Conservation (phyloP, 495 filamentous ascomycete species). For the Talaromyces trachyspermus region DNA sequence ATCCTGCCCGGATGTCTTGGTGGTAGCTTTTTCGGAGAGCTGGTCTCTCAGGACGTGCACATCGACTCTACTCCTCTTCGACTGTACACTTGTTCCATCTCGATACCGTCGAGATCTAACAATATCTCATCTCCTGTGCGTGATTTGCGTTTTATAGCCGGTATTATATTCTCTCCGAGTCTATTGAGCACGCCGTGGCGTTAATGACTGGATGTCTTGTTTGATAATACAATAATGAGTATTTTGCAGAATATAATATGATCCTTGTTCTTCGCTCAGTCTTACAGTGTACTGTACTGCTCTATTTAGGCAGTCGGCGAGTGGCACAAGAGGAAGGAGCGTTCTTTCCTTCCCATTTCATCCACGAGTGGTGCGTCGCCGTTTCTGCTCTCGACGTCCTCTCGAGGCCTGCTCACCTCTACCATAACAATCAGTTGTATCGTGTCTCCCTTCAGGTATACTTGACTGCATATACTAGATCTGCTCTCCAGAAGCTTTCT, state of each 20-base stretch:
- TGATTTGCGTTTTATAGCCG: not conserved
- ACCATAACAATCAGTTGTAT: conserved; percentile 3
- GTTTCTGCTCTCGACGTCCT: not conserved
- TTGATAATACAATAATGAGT: conserved; percentile 5
- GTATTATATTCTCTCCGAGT: not conserved
- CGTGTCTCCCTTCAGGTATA: conserved; percentile 3
- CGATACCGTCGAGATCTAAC: not conserved
- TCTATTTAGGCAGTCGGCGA: not conserved
- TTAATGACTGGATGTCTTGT: not conserved
- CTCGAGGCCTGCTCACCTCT: not conserved
- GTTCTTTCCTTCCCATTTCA: too few relatives aligned
- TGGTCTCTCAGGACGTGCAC: not conserved
- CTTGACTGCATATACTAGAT: not conserved
- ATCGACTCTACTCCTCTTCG: not conserved
- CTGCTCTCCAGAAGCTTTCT: not conserved
- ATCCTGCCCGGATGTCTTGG: not conserved
- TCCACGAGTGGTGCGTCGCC: too few relatives aligned
- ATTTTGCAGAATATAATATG: not conserved
- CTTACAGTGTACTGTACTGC: too few relatives aligned
- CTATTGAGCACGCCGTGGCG: not conserved
- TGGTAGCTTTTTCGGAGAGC: not conserved
- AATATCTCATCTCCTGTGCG: not conserved
- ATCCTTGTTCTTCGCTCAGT: too few relatives aligned
- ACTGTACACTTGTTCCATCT: conserved; percentile 6
- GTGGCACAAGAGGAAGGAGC: too few relatives aligned